phyloP scores from a whole-genome alignment of 768 basidiomycete species.

The Hypholoma fasciculare region DNA sequence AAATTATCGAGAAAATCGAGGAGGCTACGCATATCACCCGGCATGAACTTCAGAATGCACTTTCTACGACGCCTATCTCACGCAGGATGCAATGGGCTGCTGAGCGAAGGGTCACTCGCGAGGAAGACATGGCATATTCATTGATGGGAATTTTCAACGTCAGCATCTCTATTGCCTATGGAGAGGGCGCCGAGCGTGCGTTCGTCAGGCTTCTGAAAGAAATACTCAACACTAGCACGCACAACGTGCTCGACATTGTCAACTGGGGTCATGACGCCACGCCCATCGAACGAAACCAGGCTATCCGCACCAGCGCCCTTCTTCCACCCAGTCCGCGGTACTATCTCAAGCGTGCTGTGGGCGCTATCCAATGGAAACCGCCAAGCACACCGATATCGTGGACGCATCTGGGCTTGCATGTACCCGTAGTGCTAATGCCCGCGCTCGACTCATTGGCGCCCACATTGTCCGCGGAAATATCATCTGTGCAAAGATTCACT shows the following conservation, averaged over 20 bases:
- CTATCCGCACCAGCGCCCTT: background rate
- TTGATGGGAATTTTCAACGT: slow-evolving; percentile 1
- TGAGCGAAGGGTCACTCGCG: background rate
- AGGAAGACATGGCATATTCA: background rate
- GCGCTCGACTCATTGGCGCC: background rate
- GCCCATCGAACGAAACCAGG: background rate
- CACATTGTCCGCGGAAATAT: too few relatives aligned
- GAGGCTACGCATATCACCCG: background rate
- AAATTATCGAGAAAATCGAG: background rate
- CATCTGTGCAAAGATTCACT: too few relatives aligned
- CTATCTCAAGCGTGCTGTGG: background rate
- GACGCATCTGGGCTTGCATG: background rate
- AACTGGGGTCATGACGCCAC: background rate
- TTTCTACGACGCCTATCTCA: background rate
- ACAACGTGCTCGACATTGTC: background rate
- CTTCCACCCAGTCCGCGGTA: background rate
- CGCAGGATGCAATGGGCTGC: slow-evolving; percentile 5
- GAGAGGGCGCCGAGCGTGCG: background rate
- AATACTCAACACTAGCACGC: background rate
- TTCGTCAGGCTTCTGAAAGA: background rate
- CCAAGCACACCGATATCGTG: background rate
- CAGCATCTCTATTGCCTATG: background rate
- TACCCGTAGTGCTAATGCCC: background rate
- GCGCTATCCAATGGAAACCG: background rate
- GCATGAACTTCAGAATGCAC: background rate